Percentiles rank a stretch among this genome's conserved stretches.
These are phyloP conservation scores for Phytopythium sindhum DNA, from an alignment of 352 stramenopile genomes.

Conservation along the genomic window DNA sequence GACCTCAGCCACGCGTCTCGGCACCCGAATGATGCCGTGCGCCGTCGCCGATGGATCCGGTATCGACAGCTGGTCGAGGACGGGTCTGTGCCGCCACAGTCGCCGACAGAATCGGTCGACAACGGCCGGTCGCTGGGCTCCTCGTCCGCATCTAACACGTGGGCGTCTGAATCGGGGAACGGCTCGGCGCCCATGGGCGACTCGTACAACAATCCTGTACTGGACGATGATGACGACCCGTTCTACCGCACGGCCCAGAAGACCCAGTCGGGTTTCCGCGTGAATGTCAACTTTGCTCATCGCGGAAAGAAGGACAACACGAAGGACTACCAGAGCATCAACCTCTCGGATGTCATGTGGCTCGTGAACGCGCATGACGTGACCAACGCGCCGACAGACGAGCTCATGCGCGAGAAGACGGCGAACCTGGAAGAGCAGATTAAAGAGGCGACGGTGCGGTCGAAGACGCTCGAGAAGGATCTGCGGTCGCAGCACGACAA, in stretches of 20 bases:
- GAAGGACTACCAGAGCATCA: slow-evolving; percentile 88
- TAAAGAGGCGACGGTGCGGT: slow-evolving; percentile 74
- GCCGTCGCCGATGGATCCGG: slow-evolving; percentile 76
- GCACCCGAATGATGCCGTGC: slow-evolving; percentile 73
- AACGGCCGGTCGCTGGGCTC: slow-evolving; percentile 34
- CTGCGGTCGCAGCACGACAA: slow-evolving; percentile 71
- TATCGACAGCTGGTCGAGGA: slow-evolving; percentile 57
- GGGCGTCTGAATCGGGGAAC: slow-evolving; percentile 36
- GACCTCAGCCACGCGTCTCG: slow-evolving; percentile 82
- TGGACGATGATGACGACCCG: slow-evolving; percentile 76
- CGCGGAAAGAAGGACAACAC: slow-evolving; percentile 84
- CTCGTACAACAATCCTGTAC: slow-evolving; percentile 18
- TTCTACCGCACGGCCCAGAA: slow-evolving; percentile 85
- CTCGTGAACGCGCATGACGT: slow-evolving; percentile 79
- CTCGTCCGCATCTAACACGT: slow-evolving; percentile 44
- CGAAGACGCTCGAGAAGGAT: slow-evolving; percentile 64
- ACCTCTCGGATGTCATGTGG: slow-evolving; percentile 78
- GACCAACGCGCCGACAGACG: slow-evolving; percentile 68
- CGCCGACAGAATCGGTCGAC: slow-evolving; percentile 42
- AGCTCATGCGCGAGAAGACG: slow-evolving; percentile 86
- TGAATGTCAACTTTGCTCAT: slow-evolving; percentile 84
- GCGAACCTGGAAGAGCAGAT: slow-evolving; percentile 88
- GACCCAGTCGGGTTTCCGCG: slow-evolving; percentile 80
- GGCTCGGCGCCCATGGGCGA: slow-evolving; percentile 18
- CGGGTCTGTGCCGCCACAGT: slow-evolving; percentile 25